Evolutionary conservation across 768 basidiomycete genomes (phyloP), one percentile per base, ranked within the genome.

Genomic region (Tricholoma hemisulphureum): DNA sequence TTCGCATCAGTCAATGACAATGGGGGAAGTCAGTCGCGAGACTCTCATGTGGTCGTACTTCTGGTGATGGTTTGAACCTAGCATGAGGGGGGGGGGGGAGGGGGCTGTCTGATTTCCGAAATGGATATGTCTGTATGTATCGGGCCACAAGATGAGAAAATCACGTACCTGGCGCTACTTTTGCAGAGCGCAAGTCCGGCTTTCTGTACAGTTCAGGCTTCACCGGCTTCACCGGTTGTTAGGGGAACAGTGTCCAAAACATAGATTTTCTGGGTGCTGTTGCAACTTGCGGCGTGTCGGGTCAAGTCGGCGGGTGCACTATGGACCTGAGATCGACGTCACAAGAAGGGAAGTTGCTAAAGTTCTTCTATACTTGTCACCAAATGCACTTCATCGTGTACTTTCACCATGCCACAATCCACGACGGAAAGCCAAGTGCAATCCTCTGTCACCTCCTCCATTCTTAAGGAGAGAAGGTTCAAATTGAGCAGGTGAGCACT

Each of bases 381-480:
- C 61, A 65, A 53, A 63, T 71, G 69, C 59, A 60, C 67, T 63
- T 64, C 65, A 66, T 29, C 26, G 46, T 63, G 54, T 65, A 61
- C 55, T 60, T 66, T 65, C 74, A 75, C 73, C 72, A 81, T 82
- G 79, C 76, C 80, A 63, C 79, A 79, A 70, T 69, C 43, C 32
- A 9, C 75, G 52, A 77, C 76, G 53, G 75, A 78, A 57, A 67
- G 69, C 0, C 80, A 80, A 57, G 79, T 81, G 52, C 81, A 82
- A 58, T 41, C 68, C 1, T 65, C 73, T 6, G 63, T 80, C 0
- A 65, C 82, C 0, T 73, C 79, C 24, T 81, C 80, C 8, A 77
- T 85, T 2, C 77, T 89, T 57, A 93, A 91, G 72, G 91, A 93
- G 65, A 80, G 91, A 55, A 82, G 91, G 53, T 93, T 93, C 78